Conservation (phyloP, 140 eudicot genomes). For the Oenanthe javanica region DNA sequence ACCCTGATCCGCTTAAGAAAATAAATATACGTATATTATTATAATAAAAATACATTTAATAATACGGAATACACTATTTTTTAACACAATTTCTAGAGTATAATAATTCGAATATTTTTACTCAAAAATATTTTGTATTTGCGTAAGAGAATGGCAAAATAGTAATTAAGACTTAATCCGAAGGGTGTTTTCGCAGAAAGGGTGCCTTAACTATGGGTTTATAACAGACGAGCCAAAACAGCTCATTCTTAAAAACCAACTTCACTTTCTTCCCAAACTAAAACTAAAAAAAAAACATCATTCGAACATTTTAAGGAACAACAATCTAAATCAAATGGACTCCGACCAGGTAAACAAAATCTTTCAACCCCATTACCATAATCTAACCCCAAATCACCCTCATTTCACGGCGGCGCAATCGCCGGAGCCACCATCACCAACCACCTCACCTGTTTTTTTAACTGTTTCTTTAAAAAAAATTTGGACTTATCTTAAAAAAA, state of each 20-base stretch:
- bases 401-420: slow-evolving; percentile 17
- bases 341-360: slow-evolving; percentile 51
- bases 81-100: no score
- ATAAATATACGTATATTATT: no score
- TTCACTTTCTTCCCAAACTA: slow-evolving; percentile 17
- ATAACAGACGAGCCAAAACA: slow-evolving; percentile 49
- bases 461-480: slow-evolving; percentile 31
- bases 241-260: slow-evolving; percentile 20
- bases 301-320: slow-evolving; percentile 20
- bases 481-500: neutral
- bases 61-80: no score
- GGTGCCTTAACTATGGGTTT: slow-evolving; percentile 19
- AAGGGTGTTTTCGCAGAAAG: neutral
- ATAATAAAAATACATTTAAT: no score
- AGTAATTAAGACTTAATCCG: neutral
- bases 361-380: slow-evolving; percentile 6
- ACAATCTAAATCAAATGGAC: slow-evolving; percentile 26
- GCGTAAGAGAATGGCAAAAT: neutral
- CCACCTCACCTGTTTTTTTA: slow-evolving; percentile 14
- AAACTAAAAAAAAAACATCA: slow-evolving; percentile 15
- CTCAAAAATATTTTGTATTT: no score
- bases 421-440: slow-evolving; percentile 10
- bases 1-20: no score
- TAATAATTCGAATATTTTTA: no score
- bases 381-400: slow-evolving; percentile 4